Evolutionary conservation across 2,329 filamentous ascomycete species (phyloP), one percentile per base, ranked within the genome.

Genomic region (Penicillium sp.): DNA sequence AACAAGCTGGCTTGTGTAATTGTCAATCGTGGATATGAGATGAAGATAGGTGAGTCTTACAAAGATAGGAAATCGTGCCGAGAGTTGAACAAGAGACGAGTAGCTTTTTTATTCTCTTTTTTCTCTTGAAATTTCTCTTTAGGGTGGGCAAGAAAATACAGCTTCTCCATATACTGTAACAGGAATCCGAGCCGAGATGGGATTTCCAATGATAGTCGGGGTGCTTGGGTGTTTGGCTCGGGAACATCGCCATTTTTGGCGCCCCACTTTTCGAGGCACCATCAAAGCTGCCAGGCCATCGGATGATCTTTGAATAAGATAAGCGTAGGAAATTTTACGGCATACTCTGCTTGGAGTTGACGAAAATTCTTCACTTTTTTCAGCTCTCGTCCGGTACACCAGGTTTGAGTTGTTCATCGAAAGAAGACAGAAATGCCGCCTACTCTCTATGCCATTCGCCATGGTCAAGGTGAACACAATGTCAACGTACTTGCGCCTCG

Each of bases 341-440:
- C 26, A 29, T 29, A 29, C 11, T 11, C 5, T 11, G 11, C 26
- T 11, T 29, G 5, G 5, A 6, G 5, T 29, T 29, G 26, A 6
- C 6, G 11, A 29, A 6, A 29, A 29, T 29, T 29, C 11, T 29
- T 29, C 11, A 9, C 33, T 37, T 37, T 37, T 19, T 21, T 18
- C 19, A 10, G 19, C 5, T 37, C 34, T 8, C 14, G n/a, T 37
- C n/a, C 6, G 18, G 3, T 26, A n/a, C 37, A 52, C 46, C 11
- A 1, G 16, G 18, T 23, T 34, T 21, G 37, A 29, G 11, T 5
- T 29, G 26, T 6, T 11, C 13, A 13, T n/a, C 14, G 33, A 37
- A 37, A 6, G 13, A 18, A 19, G 18, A 8, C 19, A 28, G 16
- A 10, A 56, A 78, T 70, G 36, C 43, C 53, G 18, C 53, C 53